A percentile compares a stretch with the other conserved stretches of the same genome.
phyloP scores from a whole-genome alignment of 2,329 filamentous ascomycete species.

The Akanthomyces dipterigenus region DNA sequence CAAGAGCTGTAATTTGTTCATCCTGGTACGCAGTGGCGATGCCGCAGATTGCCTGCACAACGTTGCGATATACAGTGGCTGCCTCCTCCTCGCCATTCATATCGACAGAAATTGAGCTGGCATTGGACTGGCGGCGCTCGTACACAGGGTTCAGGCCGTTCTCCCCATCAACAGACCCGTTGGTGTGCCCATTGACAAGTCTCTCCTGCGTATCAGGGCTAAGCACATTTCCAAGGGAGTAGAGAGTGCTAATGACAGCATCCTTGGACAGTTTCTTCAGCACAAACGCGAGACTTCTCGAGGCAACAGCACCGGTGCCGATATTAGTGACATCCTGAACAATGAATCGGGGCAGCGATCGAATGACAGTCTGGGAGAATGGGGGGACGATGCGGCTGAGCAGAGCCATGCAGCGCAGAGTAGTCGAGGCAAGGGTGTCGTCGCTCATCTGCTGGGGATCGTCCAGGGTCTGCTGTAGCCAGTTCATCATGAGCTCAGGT shows the following conservation, averaged over 20 bases:
- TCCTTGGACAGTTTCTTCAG: slow-evolving; percentile 82
- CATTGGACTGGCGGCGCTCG: slow-evolving; percentile 51
- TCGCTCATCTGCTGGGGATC: slow-evolving; percentile 80
- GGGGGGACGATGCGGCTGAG: slow-evolving; percentile 68
- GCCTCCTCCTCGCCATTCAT: slow-evolving; percentile 72
- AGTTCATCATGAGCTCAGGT: slow-evolving; percentile 68
- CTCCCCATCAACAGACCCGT: slow-evolving; percentile 36
- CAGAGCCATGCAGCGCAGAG: slow-evolving; percentile 75
- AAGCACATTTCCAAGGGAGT: slow-evolving; percentile 91
- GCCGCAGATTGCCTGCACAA: slow-evolving; percentile 93
- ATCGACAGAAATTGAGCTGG: slow-evolving; percentile 73
- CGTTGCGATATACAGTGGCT: slow-evolving; percentile 69
- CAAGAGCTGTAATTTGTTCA: slow-evolving; percentile 86
- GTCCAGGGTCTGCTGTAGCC: slow-evolving; percentile 76
- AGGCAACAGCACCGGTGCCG: slow-evolving; percentile 66
- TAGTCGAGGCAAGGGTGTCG: slow-evolving; percentile 65
- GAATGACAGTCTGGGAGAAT: slow-evolving; percentile 68
- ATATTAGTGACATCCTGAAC: slow-evolving; percentile 72
- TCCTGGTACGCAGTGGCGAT: slow-evolving; percentile 78
- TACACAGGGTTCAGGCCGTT: slow-evolving; percentile 40
- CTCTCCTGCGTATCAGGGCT: slow-evolving; percentile 60
- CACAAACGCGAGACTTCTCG: slow-evolving; percentile 76
- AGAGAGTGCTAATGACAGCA: slow-evolving; percentile 88
- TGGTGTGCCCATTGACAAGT: slow-evolving; percentile 45
- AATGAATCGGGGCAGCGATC: slow-evolving; percentile 77